Evolutionary conservation across 2,329 filamentous ascomycete genomes (phyloP), one percentile per base, ranked within the genome.

Genomic region (Cordyceps farinosa): DNA sequence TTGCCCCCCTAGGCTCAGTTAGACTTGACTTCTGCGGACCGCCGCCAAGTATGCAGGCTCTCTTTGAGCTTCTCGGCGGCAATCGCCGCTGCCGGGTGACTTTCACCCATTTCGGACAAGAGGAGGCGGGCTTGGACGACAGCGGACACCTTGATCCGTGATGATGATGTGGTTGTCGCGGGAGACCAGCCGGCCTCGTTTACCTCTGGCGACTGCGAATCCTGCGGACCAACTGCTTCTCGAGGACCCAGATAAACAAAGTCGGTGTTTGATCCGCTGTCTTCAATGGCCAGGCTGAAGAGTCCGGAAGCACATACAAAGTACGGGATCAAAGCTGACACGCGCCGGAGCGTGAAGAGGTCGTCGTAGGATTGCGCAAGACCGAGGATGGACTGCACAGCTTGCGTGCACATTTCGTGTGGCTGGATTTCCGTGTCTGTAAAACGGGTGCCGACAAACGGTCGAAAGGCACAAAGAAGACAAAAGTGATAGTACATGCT

Each of bases 401-500:
- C 56, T 22, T 59, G 56, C 1, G 22, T 17, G 8, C 56, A 59
- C 22, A 51, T 55, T 1, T 64, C 55, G 7, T 45, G 53, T 8
- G 66, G 60, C 40, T 48, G 52, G 13, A 64, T 38, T n/a, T 65
- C 59, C 7, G 32, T 42, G 5, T 50, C 53, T 3, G 13, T 30
- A 11, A 53, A 15, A 5, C 22, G 9, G 17, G 32, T 13, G 44
- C 57, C 45, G 30, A 59, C 45, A 27, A 66, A 63, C 1, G 66
- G 67, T 29, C 64, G 32, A 47, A 67, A 67, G 5, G 58, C 55
- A 44, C 64, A 66, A 10, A 67, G 53, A 1, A 68, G 47, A 38
- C 63, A 66, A 42, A 65, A 68, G 10, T 68, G 66, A 27, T 67
- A 68, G 53, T 66, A 68, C 62, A 68, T 68, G 42, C 67, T 68